A percentile compares a stretch with the other conserved stretches of the same genome.
Conservation (phyloP, 2,329 filamentous ascomycete species). For the Fusarium floridanum region DNA sequence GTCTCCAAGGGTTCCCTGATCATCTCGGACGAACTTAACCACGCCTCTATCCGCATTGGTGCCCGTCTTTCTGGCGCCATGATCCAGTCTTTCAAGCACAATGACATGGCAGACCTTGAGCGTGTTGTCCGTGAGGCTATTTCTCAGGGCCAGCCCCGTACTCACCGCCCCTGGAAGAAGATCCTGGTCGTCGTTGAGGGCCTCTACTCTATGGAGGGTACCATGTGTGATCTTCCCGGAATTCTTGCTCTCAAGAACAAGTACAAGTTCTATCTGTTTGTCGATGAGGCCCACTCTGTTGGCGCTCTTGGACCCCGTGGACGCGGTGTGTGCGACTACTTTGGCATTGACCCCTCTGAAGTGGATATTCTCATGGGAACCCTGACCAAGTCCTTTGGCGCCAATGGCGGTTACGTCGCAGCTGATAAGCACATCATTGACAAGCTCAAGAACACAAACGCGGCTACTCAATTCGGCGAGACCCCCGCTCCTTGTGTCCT, state of each 20-base stretch:
- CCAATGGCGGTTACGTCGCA: slow-evolving; percentile 95
- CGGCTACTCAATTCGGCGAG: slow-evolving; percentile 88
- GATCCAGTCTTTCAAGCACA: slow-evolving; percentile 97
- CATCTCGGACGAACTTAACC: slow-evolving; percentile 97
- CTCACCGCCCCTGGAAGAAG: slow-evolving; percentile 99
- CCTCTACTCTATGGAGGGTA: slow-evolving; percentile 99
- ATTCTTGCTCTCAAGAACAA: slow-evolving; percentile 88
- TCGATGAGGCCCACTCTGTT: slow-evolving; percentile 97
- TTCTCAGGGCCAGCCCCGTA: slow-evolving; percentile 95
- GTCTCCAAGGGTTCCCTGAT: slow-evolving; percentile 94
- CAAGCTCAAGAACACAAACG: slow-evolving; percentile 88
- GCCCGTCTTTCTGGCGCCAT: slow-evolving; percentile 94
- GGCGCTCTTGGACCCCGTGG: slow-evolving; percentile 91
- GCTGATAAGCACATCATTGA: slow-evolving; percentile 92
- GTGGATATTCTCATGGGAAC: slow-evolving; percentile 99
- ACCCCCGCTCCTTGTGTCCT: slow-evolving; percentile 88
- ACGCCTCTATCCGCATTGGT: slow-evolving; percentile 96
- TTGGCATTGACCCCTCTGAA: slow-evolving; percentile 86
- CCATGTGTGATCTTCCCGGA: slow-evolving; percentile 97
- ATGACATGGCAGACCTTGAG: slow-evolving; percentile 92
- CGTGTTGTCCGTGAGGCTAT: slow-evolving; percentile 89
- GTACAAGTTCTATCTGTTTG: slow-evolving; percentile 97
- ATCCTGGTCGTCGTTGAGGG: slow-evolving; percentile 96
- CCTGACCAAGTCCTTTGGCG: slow-evolving; percentile 97
- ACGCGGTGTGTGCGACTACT: slow-evolving; percentile 97